Evolutionary conservation across 2,329 filamentous ascomycete genomes (phyloP), one percentile per base, ranked within the genome.

Genomic region (Ilyonectria mors-panacis): DNA sequence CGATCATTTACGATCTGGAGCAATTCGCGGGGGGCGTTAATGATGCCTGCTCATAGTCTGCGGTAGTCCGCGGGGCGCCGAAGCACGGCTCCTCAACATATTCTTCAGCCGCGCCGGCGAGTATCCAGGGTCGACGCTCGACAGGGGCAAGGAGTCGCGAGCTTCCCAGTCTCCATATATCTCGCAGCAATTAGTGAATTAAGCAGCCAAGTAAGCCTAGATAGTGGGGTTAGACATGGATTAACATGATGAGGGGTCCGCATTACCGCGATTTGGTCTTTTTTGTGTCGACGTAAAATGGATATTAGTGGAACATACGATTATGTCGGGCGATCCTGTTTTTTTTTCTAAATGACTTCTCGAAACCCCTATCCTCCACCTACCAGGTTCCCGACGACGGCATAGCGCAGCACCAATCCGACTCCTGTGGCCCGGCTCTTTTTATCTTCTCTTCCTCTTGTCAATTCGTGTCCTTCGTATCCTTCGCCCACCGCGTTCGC

Each of bases 331-430:
- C 30, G 50, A 53, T 53, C 10, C 30, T 53, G 50, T n/a, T 35
- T 53, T 53, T 53, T 51, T 53, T 53, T 53, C 50, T n/a, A 53
- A 53, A 53, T 53, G 50, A 53, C 50, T 53, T 53, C 50, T 53
- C 28, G 19, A 53, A 33, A 37, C 50, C 50, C 50, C 50, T 53
- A 53, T 53, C 50, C 13, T 35, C 28, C n/a, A 30, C 50, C n/a
- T 53, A 15, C 50, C 50, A n/a, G 15, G 50, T 6, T 42, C 17
- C 39, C 15, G n/a, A 42, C 15, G 39, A 42, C 39, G 37, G 39
- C 39, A n/a, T n/a, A 42, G n/a, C 39, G 39, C 39, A 42, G n/a
- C 39, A 42, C 39, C 39, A 42, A 42, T n/a, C 6, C 15, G 39
- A 42, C 39, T 42, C 39, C 15, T n/a, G 39, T 42, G 39, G n/a